These are phyloP conservation scores for Neltuma alba DNA, from an alignment of 306 rosid genomes.

Conservation along the genomic window DNA sequence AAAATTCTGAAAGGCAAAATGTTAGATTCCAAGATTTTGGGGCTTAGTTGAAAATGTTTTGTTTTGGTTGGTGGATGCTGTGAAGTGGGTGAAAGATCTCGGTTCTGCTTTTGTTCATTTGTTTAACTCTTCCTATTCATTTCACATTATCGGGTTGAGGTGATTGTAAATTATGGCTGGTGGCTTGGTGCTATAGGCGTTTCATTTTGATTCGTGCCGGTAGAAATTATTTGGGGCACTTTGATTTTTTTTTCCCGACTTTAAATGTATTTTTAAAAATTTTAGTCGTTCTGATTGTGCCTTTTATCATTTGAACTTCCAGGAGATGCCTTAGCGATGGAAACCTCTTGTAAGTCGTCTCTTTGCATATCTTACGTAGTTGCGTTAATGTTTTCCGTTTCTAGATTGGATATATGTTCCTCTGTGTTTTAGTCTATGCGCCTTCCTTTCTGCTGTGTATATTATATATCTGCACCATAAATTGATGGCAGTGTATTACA, in stretches of 20 bases:
- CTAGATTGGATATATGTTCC: neutral
- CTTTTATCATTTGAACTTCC: conserved; percentile 44
- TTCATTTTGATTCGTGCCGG: neutral
- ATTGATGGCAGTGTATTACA: neutral
- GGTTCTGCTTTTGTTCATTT: neutral
- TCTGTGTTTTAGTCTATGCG: neutral
- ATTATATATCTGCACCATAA: neutral
- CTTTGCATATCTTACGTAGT: neutral
- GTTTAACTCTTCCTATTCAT: neutral
- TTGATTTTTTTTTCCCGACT: neutral
- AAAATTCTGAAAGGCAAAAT: neutral
- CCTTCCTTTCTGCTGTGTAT: neutral
- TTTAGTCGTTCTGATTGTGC: conserved; percentile 40
- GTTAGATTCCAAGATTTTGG: conserved; percentile 14
- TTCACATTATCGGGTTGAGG: neutral
- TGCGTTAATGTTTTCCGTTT: neutral
- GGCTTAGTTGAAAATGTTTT: neutral
- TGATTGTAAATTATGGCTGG: neutral
- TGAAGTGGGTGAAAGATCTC: conserved; percentile 30
- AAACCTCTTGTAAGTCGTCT: conserved; percentile 80
- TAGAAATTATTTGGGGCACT: conserved; percentile 6
- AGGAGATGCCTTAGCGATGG: conserved; percentile 89
- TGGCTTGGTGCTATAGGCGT: neutral
- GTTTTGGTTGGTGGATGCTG: neutral
- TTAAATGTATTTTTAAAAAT: neutral